Evolutionary conservation across 352 stramenopile species (phyloP), one percentile per base, ranked within the genome.

Genomic region (Globisporangium carolinianum): DNA sequence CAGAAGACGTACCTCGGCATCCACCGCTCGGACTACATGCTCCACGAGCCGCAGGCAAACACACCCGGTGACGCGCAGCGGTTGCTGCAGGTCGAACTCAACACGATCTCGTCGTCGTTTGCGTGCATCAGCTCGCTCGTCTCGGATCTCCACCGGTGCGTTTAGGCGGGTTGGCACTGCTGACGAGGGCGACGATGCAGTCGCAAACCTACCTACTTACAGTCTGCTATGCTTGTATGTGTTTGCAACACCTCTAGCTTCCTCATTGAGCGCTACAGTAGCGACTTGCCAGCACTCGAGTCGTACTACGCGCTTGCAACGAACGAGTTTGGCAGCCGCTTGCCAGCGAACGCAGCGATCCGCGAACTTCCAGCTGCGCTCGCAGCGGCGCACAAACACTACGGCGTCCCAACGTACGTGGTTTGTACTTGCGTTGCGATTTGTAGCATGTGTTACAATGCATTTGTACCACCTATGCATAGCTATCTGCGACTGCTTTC

Each of bases 101-200:
- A 99, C 73, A 99, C 97, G 37, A 99, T 99, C 65, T 89, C 97
- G 51, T 97, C 91, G 6, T 98, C 92, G 3, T 99, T 99, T 72
- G 96, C 73, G n/a, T 95, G 90, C 57, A 87, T 99, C 57, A 97
- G 92, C 36, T 91, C 86, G 10, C 80, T 93, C 51, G 89, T 98
- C 47, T 95, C 94, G 37, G 66, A 81, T 35, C 73, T 99, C 72
- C 97, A 99, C 74, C 66, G 72, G 51, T 55, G 37, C 51, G 51
- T 47, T n/a, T 24, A 9, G 24, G 24, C 24, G 24, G 24, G 24
- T 24, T 24, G 24, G 24, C 24, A 24, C 24, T 24, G 24, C 24
- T 24, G 24, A 24, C 2, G 24, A 24, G 24, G 24, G 24, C 24
- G 24, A 24, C 24, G 24, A 24, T 24, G 2, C 24, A 24, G 24